Evolutionary conservation across 805 yeast species (phyloP).

Genomic region (Hanseniaspora thailandica): DNA sequence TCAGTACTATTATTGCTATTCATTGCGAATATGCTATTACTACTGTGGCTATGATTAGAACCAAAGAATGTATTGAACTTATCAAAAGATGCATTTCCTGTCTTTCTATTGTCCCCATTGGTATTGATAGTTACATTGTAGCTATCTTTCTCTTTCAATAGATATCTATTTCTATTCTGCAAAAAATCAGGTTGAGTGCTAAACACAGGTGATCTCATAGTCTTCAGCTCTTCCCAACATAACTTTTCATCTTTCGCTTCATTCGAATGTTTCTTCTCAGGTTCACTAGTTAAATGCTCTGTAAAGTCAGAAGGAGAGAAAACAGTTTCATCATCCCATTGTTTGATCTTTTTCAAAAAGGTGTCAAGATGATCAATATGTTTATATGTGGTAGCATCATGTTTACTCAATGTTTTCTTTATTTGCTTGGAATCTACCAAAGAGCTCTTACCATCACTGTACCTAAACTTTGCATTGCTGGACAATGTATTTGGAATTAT

Average conservation of each 20-base stretch:
- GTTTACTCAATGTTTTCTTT: neutral
- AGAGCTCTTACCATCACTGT: slow-evolving; percentile 11
- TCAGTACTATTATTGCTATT: too few relatives aligned
- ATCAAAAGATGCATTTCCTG: neutral
- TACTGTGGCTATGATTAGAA: neutral
- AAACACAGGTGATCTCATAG: neutral
- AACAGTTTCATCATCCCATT: slow-evolving; percentile 2
- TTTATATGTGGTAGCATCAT: neutral
- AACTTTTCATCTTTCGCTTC: neutral
- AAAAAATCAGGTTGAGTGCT: neutral
- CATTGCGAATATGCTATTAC: neutral
- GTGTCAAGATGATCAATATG: slow-evolving; percentile 6
- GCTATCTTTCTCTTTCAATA: neutral
- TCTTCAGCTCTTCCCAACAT: slow-evolving; percentile 2
- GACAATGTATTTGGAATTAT: slow-evolving; percentile 24
- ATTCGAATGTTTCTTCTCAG: slow-evolving; percentile 1
- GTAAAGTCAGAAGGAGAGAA: slow-evolving; percentile 4
- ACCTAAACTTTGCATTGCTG: slow-evolving; percentile 5
- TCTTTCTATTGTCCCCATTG: neutral
- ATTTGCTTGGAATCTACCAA: neutral
- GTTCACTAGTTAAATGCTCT: neutral
- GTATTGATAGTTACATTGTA: neutral
- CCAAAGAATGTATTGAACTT: slow-evolving; percentile 9
- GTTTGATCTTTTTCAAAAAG: slow-evolving; percentile 7
- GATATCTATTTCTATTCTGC: neutral